Evolutionary conservation across 495 filamentous ascomycete genomes (phyloP).

Genomic region (Pyrenula aspistea): DNA sequence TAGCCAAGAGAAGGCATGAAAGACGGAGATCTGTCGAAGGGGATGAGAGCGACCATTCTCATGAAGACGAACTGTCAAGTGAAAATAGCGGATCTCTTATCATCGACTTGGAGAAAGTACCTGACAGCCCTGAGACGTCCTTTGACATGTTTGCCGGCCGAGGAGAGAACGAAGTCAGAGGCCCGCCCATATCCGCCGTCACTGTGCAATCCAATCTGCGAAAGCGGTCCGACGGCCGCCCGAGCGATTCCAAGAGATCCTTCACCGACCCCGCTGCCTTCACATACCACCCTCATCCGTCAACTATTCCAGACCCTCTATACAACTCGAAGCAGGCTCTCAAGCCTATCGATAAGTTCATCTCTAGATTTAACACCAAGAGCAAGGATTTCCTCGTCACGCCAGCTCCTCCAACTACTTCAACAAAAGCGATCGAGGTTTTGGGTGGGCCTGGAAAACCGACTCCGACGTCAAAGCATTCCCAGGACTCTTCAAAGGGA

Average conservation of each 20-base stretch:
- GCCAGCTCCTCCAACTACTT: background rate
- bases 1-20: background rate
- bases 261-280: background rate
- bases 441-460: background rate
- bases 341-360: background rate
- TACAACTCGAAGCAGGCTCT: background rate
- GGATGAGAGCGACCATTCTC: background rate
- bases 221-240: background rate
- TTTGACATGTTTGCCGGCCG: background rate
- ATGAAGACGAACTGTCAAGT: background rate
- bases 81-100: background rate
- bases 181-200: no score
- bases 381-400: background rate
- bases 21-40: background rate
- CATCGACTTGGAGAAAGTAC: background rate
- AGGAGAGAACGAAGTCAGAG: background rate
- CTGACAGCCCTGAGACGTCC: background rate
- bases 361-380: background rate
- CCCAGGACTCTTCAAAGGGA: background rate
- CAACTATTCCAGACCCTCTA: background rate
- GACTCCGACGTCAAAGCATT: background rate
- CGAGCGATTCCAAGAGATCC: background rate
- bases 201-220: background rate
- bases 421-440: background rate
- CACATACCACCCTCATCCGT: background rate